Evolutionary conservation across 228 moss, liverwort and hornwort genomes (phyloP).

Genomic region (Sphagnum fallax): DNA sequence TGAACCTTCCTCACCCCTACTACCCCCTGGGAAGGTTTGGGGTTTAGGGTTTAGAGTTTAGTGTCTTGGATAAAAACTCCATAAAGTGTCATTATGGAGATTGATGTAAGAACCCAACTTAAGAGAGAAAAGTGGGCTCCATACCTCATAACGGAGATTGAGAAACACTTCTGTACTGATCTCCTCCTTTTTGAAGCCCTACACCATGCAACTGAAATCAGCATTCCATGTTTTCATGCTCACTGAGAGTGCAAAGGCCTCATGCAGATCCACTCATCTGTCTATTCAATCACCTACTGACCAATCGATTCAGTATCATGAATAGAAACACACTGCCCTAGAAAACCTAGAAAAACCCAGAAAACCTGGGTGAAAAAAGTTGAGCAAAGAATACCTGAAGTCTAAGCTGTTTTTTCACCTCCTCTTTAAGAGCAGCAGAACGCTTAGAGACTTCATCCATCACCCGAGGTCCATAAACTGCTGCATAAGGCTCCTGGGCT

Average conservation of each 20-base stretch:
- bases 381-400: constrained; percentile 17
- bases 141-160: constrained; percentile 86
- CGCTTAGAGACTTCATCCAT: constrained; percentile 64
- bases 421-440: constrained; percentile 36
- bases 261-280: neutral
- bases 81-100: too few species aligned
- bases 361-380: too few species aligned
- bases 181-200: constrained; percentile 70
- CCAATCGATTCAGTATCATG: too few species aligned
- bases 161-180: constrained; percentile 71
- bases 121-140: neutral
- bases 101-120: too few species aligned
- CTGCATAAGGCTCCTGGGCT: constrained; percentile 92
- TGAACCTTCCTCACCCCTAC: neutral
- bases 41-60: too few species aligned
- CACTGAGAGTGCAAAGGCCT: neutral
- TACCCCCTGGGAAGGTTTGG: too few species aligned
- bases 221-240: neutral
- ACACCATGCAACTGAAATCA: constrained; percentile 4
- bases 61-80: too few species aligned
- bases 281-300: too few species aligned
- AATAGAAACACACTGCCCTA: too few species aligned
- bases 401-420: constrained; percentile 59
- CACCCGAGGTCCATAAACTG: constrained; percentile 56
- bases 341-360: too few species aligned